phyloP scores from a whole-genome alignment of 2,329 filamentous ascomycete genomes.

The Clarireedia homoeocarpa region DNA sequence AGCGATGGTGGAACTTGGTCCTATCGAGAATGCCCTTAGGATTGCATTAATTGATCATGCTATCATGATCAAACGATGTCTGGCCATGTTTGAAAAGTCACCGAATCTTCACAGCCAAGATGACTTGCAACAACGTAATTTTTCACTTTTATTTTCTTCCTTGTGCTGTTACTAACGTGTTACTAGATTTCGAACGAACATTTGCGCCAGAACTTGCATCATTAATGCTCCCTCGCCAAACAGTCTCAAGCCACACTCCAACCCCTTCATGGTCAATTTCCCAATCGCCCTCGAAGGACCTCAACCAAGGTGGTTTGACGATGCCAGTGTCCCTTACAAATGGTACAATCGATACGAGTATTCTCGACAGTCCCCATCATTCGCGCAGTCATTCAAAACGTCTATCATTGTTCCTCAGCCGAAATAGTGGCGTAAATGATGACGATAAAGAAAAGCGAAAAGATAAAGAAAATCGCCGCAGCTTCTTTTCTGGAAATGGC shows the following conservation, averaged over 20 bases:
- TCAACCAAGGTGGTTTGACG: conserved; percentile 14
- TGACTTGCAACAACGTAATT: conserved; percentile 58
- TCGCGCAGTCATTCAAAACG: conserved; percentile 5
- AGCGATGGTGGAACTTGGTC: conserved; percentile 42
- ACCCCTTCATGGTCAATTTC: conserved; percentile 29
- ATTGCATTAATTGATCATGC: conserved; percentile 86
- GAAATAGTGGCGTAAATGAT: not conserved
- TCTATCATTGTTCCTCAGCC: conserved; percentile 6
- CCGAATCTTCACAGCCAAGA: conserved; percentile 49
- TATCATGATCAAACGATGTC: conserved; percentile 74
- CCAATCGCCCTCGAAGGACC: conserved; percentile 1
- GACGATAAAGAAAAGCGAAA: not conserved
- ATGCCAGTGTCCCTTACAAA: conserved; percentile 20
- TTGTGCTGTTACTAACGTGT: conserved; percentile 13
- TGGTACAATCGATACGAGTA: conserved; percentile 19
- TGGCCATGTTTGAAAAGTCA: conserved; percentile 57
- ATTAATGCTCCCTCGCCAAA: conserved; percentile 43
- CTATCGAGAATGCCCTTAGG: conserved; percentile 70
- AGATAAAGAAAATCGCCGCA: conserved; percentile 5
- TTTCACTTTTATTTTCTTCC: not conserved
- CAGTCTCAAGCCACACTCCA: conserved; percentile 28
- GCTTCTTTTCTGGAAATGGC: conserved; percentile 11
- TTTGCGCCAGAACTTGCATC: conserved; percentile 60
- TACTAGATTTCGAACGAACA: conserved; percentile 49
- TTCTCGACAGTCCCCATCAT: conserved; percentile 18